A percentile compares a stretch with the other conserved stretches of the same genome.
These are phyloP conservation scores for Colletotrichum sp. DNA, from an alignment of 2,329 filamentous ascomycete species.

Conservation along the genomic window DNA sequence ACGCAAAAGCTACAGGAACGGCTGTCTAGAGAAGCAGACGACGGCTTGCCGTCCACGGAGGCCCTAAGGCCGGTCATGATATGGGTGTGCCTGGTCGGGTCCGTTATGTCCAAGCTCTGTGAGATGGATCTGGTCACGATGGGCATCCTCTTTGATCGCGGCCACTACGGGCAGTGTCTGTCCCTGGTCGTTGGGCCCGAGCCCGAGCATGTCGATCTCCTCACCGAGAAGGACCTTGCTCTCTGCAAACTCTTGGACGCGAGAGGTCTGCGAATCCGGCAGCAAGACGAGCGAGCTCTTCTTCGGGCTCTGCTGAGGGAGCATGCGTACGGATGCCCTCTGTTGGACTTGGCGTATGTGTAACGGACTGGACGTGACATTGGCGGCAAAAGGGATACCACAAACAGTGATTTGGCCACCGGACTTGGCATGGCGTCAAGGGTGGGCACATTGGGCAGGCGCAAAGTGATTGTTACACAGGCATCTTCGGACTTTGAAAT, in stretches of 20 bases:
- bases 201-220: slow-evolving; percentile 17
- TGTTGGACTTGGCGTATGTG: neutral
- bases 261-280: slow-evolving; percentile 1
- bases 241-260: slow-evolving; percentile 23
- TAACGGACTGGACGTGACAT: neutral
- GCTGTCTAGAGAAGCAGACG: neutral
- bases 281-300: neutral
- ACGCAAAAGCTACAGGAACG: neutral
- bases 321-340: neutral
- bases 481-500: neutral
- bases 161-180: slow-evolving; percentile 28
- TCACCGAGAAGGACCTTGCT: slow-evolving; percentile 24
- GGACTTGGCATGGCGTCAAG: neutral
- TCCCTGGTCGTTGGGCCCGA: slow-evolving; percentile 18
- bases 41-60: neutral
- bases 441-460: neutral
- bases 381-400: neutral
- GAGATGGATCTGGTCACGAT: slow-evolving; percentile 7
- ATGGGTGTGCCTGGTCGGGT: slow-evolving; percentile 32
- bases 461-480: neutral
- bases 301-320: neutral
- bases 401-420: neutral
- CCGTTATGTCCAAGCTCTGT: slow-evolving; percentile 25
- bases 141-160: slow-evolving; percentile 24
- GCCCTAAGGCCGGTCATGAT: slow-evolving; percentile 25